These are phyloP conservation scores for Hymenoscyphus fructigenus DNA, from an alignment of 2,329 filamentous ascomycete species.

Conservation along the genomic window DNA sequence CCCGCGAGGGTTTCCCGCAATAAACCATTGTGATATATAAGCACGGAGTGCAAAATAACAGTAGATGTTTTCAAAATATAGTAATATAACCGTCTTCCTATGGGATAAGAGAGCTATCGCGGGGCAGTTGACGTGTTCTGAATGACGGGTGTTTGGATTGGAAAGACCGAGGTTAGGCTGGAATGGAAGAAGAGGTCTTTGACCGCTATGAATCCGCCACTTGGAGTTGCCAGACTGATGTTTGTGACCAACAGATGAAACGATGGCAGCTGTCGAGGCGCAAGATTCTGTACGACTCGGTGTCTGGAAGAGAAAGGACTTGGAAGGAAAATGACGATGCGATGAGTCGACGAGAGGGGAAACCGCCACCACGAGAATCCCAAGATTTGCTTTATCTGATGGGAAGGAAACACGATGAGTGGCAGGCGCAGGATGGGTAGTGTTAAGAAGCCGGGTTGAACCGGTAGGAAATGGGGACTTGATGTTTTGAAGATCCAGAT, in stretches of 20 bases:
- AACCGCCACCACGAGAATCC: not conserved
- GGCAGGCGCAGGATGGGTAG: slow-evolving; percentile 10
- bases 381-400: not conserved
- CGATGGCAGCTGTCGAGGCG: slow-evolving; percentile 23
- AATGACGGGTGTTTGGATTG: not conserved
- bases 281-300: not conserved
- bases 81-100: not conserved
- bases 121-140: not conserved
- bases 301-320: not conserved
- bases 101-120: not conserved
- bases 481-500: slow-evolving; percentile 14
- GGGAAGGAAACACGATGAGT: slow-evolving; percentile 15
- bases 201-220: not conserved
- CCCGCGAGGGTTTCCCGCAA: slow-evolving; percentile 64
- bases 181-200: not conserved
- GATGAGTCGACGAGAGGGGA: not conserved
- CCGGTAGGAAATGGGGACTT: slow-evolving; percentile 26
- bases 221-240: not conserved
- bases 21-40: slow-evolving; percentile 55
- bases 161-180: slow-evolving; percentile 1
- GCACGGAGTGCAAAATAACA: not conserved
- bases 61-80: not conserved
- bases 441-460: slow-evolving; percentile 10
- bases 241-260: slow-evolving; percentile 20
- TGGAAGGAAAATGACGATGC: not conserved